Conservation (phyloP, 345 rosid species). For the Punica granatum region DNA sequence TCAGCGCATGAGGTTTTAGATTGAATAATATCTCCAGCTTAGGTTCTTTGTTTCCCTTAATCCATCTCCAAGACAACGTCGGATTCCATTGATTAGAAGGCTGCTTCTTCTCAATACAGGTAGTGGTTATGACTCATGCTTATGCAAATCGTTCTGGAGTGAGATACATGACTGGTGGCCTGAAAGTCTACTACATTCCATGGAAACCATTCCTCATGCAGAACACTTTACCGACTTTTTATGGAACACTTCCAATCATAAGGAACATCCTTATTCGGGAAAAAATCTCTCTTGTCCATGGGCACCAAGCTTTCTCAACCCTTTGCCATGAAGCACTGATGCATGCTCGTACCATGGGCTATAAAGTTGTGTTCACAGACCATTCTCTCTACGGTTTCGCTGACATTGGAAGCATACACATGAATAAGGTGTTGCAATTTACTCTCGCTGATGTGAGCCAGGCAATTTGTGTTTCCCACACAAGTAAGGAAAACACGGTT, state of each 20-base stretch:
- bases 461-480: constrained; percentile 94
- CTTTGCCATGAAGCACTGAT: constrained; percentile 92
- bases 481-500: constrained; percentile 95
- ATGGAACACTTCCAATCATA: constrained; percentile 73
- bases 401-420: constrained; percentile 93
- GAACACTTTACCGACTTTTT: constrained; percentile 71
- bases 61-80: not conserved
- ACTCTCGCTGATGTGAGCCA: constrained; percentile 92
- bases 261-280: constrained; percentile 78
- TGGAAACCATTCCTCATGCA: constrained; percentile 87
- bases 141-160: constrained; percentile 86
- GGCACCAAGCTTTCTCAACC: constrained; percentile 97
- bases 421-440: constrained; percentile 93
- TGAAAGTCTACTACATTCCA: constrained; percentile 87
- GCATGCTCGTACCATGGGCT: constrained; percentile 93
- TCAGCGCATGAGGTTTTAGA: too few relatives aligned
- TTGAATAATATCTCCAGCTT: too few relatives aligned
- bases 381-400: constrained; percentile 92
- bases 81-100: constrained; percentile 5
- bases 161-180: constrained; percentile 82
- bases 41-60: too few relatives aligned
- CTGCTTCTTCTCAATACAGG: constrained; percentile 37
- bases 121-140: constrained; percentile 92
- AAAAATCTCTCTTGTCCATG: constrained; percentile 77
- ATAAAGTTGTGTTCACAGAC: constrained; percentile 85